Evolutionary conservation across 768 basidiomycete species (phyloP).

Genomic region (Xerocomellus chrysenteron): DNA sequence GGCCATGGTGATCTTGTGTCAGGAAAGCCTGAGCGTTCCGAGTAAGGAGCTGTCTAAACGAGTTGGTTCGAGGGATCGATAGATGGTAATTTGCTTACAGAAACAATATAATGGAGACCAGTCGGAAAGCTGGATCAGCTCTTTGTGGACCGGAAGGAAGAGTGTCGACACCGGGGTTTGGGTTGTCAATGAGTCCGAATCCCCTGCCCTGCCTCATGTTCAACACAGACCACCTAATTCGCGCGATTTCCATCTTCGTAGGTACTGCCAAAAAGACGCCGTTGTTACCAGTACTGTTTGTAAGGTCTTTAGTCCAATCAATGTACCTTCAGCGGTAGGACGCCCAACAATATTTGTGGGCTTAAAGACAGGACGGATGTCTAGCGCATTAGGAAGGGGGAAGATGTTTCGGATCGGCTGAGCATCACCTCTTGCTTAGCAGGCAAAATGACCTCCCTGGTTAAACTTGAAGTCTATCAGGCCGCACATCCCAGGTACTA

Average conservation of each 20-base stretch:
- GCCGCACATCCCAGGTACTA: too few species aligned
- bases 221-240: slow-evolving; percentile 1
- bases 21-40: neutral
- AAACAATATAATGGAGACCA: neutral
- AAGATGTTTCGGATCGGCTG: neutral
- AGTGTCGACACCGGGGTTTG: neutral
- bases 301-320: neutral
- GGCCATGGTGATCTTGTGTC: slow-evolving; percentile 4
- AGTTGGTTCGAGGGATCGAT: neutral
- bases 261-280: neutral
- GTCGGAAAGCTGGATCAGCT: neutral
- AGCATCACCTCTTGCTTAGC: neutral
- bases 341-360: neutral
- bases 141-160: neutral
- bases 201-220: slow-evolving; percentile 17
- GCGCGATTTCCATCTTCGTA: slow-evolving; percentile 13
- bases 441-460: neutral
- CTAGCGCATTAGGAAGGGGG: neutral
- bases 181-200: slow-evolving; percentile 3
- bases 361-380: neutral
- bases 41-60: neutral
- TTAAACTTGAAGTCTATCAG: neutral
- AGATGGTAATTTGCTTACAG: slow-evolving; percentile 8
- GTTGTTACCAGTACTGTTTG: too few species aligned
- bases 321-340: neutral